Evolutionary conservation across 2,329 filamentous ascomycete genomes (phyloP), one percentile per base, ranked within the genome.

Genomic region (Fonsecaea monophora): DNA sequence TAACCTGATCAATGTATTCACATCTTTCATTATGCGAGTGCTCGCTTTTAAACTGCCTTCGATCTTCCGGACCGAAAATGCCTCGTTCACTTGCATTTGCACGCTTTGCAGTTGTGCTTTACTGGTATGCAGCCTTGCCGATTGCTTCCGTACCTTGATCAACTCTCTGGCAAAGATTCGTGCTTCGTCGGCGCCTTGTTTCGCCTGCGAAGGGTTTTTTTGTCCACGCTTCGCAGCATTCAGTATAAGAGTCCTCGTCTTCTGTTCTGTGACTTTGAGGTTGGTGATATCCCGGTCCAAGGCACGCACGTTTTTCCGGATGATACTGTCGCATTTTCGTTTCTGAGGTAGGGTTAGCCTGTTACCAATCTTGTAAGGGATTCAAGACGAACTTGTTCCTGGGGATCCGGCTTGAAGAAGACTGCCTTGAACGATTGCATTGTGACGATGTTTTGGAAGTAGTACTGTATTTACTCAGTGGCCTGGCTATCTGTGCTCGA

Each of bases 11-110:
- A 98, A 84, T 15, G 85, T 86, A 78, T 98, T 98, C 67, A 99
- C 92, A 77, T 98, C 93, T 80, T 94, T 94, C 95, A 99, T 98
- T 73, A 99, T 94, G 53, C 92, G 91, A 8, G 94, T 94, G 73
- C 89, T 92, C 50, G 91, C 90, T 72, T 88, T 87, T 75, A 99
- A 93, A 75, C 90, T 93, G 54, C 94, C 94, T 80, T 98, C 94
- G 70, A 99, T 98, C 84, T 96, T 96, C 73, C 92, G 89, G 74
- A 98, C 90, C 1, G 92, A 92, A 79, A 98, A 98, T 1, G 95
- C 94, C 82, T 98, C 94, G 75, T 94, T 92, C 75, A 99, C 94
- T 81, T 98, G 95, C 93, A 98, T 96, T 79, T 94, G 90, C 53
- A 99, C 94, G 72, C 90, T 94, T 77, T 90, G 89, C 56, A 99